Base-by-base conservation (phyloP, 2,329 filamentous ascomycete genomes). In the Cytospora schulzeri region DNA sequence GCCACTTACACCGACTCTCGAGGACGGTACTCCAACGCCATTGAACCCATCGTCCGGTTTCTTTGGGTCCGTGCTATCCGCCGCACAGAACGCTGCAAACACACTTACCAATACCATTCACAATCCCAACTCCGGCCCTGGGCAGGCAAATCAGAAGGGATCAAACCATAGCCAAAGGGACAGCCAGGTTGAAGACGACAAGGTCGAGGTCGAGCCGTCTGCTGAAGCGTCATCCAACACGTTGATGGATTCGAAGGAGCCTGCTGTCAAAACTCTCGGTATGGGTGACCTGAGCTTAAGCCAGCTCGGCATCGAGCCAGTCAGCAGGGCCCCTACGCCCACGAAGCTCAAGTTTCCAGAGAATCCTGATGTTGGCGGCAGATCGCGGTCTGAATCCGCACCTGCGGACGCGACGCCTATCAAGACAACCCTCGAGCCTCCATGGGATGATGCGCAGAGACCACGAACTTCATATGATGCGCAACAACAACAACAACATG, bases 31-130 rank as follows among this genome's bases (percentile, higher is more conserved):
- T 4, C 76, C 67, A 67, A 77, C 67, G 59, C 81, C 69, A 71
- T 76, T 63, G 81, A 84, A 70, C 72, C 86, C 85, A 33, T 83
- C 85, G 62, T 81, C 84, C 45, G 89, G 93, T 1, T 98, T 99
- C 79, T 98, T 99, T 77, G 96, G 92, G 5, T 93, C 91, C 29
- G 91, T 99, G 73, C 87, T 99, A 68, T 94, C 92, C 50, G 94
- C 90, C 54, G 95, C 95, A 22, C 94, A 98, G 76, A 97, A 90
- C 83, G 94, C 94, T 52, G 93, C 93, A 17, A 92, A 81, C 68
- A 88, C 86, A 22, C 76, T 93, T 5, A 92, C 85, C 70, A 91
- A 85, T 68, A 92, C 88, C 56, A 89, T 97, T 55, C 86, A 87
- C 57, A 93, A 88, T 73, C 85, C 83, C 4, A 81, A 82, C 33